phyloP scores from a whole-genome alignment of 768 basidiomycete genomes.

The Podaxis pistillaris region DNA sequence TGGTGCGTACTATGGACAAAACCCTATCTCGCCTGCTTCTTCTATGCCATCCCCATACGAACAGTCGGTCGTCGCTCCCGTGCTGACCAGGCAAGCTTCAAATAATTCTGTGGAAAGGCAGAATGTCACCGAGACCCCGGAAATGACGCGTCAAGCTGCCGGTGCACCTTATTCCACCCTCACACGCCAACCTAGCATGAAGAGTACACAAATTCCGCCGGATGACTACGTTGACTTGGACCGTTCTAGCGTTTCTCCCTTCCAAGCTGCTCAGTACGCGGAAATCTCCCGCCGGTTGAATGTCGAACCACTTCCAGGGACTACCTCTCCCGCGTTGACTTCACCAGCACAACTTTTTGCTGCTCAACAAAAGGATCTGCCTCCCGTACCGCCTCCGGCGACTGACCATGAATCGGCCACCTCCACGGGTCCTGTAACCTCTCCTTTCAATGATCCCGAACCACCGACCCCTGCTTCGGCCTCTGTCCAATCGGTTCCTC shows the following conservation, averaged over 20 bases:
- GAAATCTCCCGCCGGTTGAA: conserved; percentile 64
- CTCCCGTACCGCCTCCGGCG: conserved; percentile 23
- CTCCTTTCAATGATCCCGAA: not conserved
- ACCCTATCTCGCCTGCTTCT: conserved; percentile 17
- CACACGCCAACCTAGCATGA: conserved; percentile 16
- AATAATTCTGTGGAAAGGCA: conserved; percentile 20
- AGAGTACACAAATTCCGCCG: conserved; percentile 21
- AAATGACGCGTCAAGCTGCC: conserved; percentile 23
- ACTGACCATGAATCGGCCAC: not conserved
- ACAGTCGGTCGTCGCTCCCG: conserved; percentile 19
- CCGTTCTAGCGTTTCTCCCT: conserved; percentile 71
- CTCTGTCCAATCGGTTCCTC: not conserved
- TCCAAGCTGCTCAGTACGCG: conserved; percentile 72
- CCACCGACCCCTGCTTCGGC: not conserved
- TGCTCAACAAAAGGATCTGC: conserved; percentile 23
- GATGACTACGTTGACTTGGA: conserved; percentile 62
- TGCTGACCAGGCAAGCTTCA: conserved; percentile 17
- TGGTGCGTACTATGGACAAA: conserved; percentile 18
- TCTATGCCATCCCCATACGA: conserved; percentile 17
- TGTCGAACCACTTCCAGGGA: conserved; percentile 33
- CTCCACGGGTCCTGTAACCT: not conserved
- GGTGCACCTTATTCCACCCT: conserved; percentile 20
- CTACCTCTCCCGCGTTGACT: conserved; percentile 25
- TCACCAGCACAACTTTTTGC: conserved; percentile 13
- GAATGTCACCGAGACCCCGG: conserved; percentile 11